phyloP scores from a whole-genome alignment of 768 basidiomycete species.

The Lanmaoa rubissima region DNA sequence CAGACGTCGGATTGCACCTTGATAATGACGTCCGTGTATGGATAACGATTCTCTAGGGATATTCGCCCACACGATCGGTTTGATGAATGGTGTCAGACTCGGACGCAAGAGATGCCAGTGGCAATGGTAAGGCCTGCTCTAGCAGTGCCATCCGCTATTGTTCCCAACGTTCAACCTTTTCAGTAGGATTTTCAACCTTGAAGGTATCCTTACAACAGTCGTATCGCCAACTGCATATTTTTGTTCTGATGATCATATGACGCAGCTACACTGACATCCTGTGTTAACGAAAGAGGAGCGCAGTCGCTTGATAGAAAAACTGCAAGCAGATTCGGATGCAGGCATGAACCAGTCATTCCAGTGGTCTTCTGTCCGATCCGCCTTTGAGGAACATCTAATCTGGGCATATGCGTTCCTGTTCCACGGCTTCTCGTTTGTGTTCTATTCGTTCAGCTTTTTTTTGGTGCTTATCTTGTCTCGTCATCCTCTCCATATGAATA shows the following conservation, averaged over 20 bases:
- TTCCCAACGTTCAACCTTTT: neutral
- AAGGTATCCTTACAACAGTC: slow-evolving; percentile 50
- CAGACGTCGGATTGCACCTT: slow-evolving; percentile 21
- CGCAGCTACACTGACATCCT: neutral
- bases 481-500: neutral
- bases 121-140: slow-evolving; percentile 45
- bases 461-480: slow-evolving; percentile 31
- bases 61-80: slow-evolving; percentile 55
- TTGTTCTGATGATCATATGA: neutral
- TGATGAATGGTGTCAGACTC: slow-evolving; percentile 56
- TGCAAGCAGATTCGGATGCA: slow-evolving; percentile 54
- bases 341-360: slow-evolving; percentile 51
- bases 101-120: slow-evolving; percentile 53
- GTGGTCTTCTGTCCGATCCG: slow-evolving; percentile 56
- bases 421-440: slow-evolving; percentile 58
- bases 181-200: slow-evolving; percentile 56
- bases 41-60: slow-evolving; percentile 38
- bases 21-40: neutral
- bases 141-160: neutral
- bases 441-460: slow-evolving; percentile 59
- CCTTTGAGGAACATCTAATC: slow-evolving; percentile 55
- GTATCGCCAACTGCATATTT: slow-evolving; percentile 50
- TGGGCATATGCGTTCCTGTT: slow-evolving; percentile 61
- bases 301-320: slow-evolving; percentile 44
- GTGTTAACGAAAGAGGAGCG: slow-evolving; percentile 53